Percentiles rank a stretch among this genome's conserved stretches.
These are phyloP conservation scores for Picea abies DNA, from an alignment of 83 land plant species.

Conservation along the genomic window DNA sequence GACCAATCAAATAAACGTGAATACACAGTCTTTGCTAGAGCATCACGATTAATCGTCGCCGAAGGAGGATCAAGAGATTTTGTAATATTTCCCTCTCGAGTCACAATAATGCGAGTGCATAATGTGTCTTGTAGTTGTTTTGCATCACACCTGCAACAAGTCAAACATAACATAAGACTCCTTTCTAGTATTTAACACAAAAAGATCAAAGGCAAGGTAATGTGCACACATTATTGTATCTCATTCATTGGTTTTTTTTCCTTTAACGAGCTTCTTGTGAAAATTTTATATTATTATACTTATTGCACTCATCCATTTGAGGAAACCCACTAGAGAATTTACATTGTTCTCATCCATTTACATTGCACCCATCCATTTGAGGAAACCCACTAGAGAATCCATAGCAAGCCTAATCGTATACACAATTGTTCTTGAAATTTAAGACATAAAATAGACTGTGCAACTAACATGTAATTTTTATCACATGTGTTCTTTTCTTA, in stretches of 20 bases:
- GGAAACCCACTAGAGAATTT: too few relatives aligned
- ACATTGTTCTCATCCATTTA: too few relatives aligned
- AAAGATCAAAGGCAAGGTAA: background rate
- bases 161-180: too few relatives aligned
- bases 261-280: background rate
- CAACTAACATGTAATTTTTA: too few relatives aligned
- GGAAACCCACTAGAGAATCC: too few relatives aligned
- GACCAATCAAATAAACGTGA: conserved; percentile 96
- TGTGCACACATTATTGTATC: background rate
- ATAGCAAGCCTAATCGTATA: too few relatives aligned
- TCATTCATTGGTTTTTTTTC: background rate
- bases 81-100: conserved; percentile 83
- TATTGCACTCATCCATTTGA: background rate
- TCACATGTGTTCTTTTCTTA: too few relatives aligned
- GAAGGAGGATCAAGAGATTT: conserved; percentile 82
- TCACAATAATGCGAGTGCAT: conserved; percentile 81
- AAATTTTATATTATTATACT: background rate
- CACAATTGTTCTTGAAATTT: too few relatives aligned
- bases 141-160: conserved; percentile 76
- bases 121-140: conserved; percentile 68
- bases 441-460: too few relatives aligned
- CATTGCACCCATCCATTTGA: background rate
- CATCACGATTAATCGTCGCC: conserved; percentile 88
- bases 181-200: too few relatives aligned
- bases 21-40: conserved; percentile 94